phyloP scores from a whole-genome alignment of 192 early-diverging fungal genomes.

The Backusella macrospora region DNA sequence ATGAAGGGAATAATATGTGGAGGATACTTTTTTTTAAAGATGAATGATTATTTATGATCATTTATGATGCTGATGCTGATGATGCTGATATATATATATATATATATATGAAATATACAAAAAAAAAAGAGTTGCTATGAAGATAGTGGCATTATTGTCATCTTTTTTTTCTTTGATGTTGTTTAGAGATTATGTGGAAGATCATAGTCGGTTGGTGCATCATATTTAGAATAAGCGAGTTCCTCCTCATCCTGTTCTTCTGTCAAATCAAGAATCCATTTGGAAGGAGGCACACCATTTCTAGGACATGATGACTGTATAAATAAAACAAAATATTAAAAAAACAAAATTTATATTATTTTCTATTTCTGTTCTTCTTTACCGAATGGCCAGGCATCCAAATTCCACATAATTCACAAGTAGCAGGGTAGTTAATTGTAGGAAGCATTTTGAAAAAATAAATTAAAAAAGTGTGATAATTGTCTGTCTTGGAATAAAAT shows the following conservation, averaged over 20 bases:
- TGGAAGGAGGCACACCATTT: slow-evolving; percentile 21
- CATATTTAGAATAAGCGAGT: neutral
- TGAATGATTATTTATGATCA: no score
- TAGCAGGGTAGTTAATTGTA: slow-evolving; percentile 20
- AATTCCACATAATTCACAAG: slow-evolving; percentile 33
- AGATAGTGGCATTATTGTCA: neutral
- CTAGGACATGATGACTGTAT: slow-evolving; percentile 10
- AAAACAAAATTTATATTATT: neutral
- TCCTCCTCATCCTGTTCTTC: neutral
- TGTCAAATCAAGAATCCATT: slow-evolving; percentile 7
- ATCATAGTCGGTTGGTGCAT: neutral
- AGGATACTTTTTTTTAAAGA: no score
- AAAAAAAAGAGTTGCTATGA: no score
- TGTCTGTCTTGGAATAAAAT: neutral
- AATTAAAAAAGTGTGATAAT: neutral
- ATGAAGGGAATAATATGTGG: no score
- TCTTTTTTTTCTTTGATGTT: neutral
- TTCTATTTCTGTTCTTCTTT: neutral
- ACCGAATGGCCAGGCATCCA: slow-evolving; percentile 34
- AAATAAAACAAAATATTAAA: neutral
- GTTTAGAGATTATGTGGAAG: neutral
- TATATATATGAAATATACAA: no score
- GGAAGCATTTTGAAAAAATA: slow-evolving; percentile 3
- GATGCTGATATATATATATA: no score
- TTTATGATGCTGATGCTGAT: no score